A percentile compares a stretch with the other conserved stretches of the same genome.
Conservation (phyloP, 768 basidiomycete genomes). For the Xerocomellus dryophilus region DNA sequence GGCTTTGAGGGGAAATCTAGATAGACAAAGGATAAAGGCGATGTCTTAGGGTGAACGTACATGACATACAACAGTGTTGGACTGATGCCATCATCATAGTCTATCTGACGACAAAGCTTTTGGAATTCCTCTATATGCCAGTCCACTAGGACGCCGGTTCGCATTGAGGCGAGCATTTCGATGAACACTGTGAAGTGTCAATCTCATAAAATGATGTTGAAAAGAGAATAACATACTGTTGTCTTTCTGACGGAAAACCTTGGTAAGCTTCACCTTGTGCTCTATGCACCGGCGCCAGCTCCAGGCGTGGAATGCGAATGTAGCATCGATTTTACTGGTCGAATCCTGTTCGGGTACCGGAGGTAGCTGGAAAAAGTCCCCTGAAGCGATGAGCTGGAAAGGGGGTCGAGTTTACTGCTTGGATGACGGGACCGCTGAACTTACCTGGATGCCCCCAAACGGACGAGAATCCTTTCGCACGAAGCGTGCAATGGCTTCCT, state of each 20-base stretch:
- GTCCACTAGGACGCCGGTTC: constrained; percentile 70
- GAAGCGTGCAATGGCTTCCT: constrained; percentile 39
- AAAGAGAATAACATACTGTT: constrained; percentile 33
- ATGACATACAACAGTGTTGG: constrained; percentile 81
- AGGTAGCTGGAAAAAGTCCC: constrained; percentile 81
- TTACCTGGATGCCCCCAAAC: constrained; percentile 68
- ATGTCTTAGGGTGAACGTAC: not conserved
- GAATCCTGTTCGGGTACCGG: constrained; percentile 57
- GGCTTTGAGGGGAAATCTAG: constrained; percentile 28
- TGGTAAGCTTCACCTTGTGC: constrained; percentile 45
- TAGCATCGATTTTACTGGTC: constrained; percentile 47
- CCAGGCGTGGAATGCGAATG: constrained; percentile 64
- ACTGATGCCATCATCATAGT: constrained; percentile 76
- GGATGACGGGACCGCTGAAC: not conserved
- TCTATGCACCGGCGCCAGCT: constrained; percentile 57
- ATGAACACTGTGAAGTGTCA: constrained; percentile 63
- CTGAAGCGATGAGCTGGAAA: constrained; percentile 63
- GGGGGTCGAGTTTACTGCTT: constrained; percentile 3
- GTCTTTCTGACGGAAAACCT: constrained; percentile 75
- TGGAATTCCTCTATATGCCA: constrained; percentile 69
- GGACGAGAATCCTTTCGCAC: constrained; percentile 45
- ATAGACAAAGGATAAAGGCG: not conserved
- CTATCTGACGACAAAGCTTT: constrained; percentile 57
- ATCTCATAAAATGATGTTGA: not conserved
- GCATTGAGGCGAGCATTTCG: constrained; percentile 97